Base-by-base conservation (phyloP, 129 eudicot genomes). In the Smallanthus sonchifolius region DNA sequence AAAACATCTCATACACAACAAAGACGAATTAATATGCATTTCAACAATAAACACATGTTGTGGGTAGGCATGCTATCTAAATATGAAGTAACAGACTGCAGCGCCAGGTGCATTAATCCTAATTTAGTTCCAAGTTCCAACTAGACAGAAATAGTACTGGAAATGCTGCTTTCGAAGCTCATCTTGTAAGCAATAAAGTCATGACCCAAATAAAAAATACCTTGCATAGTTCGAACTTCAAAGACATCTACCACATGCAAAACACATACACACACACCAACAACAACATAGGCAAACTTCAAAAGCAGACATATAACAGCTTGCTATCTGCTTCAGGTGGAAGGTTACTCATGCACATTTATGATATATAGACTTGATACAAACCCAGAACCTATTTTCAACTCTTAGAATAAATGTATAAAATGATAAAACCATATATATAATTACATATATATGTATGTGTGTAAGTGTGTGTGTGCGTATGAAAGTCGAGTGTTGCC, bases 61-160 rank as follows among this genome's bases (percentile, higher is more conserved):
- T 52, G 42, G 35, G 8, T 34, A 61, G 44, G 70, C 67, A 74
- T 74, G 78, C 13, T 43, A 43, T 67, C 72, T 44, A 67, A 67
- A 67, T 44, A 24, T 28, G 57, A 20, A 60, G 20, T 44, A 11
- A 28, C 13, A 34, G 44, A 66, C 57, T 40, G 45, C 17, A 44
- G 20, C 2, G 20, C 57, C 40, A 56, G 64, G 64, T 56, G 36
- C 28, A 54, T 5, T 19, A 16, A 16, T 54, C 60, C 60, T 17
- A 54, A 54, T 52, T 52, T 7, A 54, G 30, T 54, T 54, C 4
- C 30, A 17, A 54, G 30, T 54, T 54, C 4, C 30, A 17, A 24
- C 10, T 37, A 20, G 36, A 56, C 37, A 24, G 6, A 20, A 20
- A 56, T 56, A 20, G 64, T 11, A 56, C 35, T 24, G 15, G 2